Percentiles rank a stretch among this genome's conserved stretches.
phyloP scores from a whole-genome alignment of 2,329 filamentous ascomycete species.

The Fusarium redolens region DNA sequence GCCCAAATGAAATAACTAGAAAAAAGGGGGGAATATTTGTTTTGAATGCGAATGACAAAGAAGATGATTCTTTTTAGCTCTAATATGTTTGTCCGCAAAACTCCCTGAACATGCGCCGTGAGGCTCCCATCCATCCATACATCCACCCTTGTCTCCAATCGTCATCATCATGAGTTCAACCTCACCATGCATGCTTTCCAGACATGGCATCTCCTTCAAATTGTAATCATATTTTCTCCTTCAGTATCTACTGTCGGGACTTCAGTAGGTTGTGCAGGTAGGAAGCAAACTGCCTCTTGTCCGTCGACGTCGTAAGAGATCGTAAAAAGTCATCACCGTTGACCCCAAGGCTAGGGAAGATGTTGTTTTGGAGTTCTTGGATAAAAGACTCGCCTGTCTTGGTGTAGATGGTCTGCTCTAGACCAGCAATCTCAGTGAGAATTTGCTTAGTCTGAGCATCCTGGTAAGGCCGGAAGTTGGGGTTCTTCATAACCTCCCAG shows the following conservation, averaged over 20 bases:
- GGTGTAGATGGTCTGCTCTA: slow-evolving; percentile 90
- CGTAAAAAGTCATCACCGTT: slow-evolving; percentile 70
- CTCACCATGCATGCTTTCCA: slow-evolving; percentile 15
- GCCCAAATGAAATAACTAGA: slow-evolving; percentile 28
- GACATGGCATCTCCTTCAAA: slow-evolving; percentile 2
- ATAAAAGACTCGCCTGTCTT: slow-evolving; percentile 90
- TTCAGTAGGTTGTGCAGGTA: slow-evolving; percentile 72
- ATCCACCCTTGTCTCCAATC: slow-evolving; percentile 16
- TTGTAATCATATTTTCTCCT: slow-evolving; percentile 2
- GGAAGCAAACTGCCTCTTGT: slow-evolving; percentile 70
- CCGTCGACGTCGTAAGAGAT: slow-evolving; percentile 67
- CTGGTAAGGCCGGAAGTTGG: slow-evolving; percentile 79
- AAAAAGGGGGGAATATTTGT: slow-evolving; percentile 42
- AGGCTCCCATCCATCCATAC: slow-evolving; percentile 34
- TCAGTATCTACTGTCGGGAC: slow-evolving; percentile 49
- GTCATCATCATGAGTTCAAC: slow-evolving; percentile 27
- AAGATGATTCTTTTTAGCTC: slow-evolving; percentile 46
- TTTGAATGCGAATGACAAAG: slow-evolving; percentile 42
- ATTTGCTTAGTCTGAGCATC: slow-evolving; percentile 93
- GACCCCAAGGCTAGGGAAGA: slow-evolving; percentile 74
- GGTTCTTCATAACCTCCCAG: slow-evolving; percentile 87
- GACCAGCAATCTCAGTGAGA: slow-evolving; percentile 83
- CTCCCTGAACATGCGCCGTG: slow-evolving; percentile 47
- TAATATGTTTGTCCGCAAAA: slow-evolving; percentile 46
- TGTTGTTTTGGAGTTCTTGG: slow-evolving; percentile 70